Evolutionary conservation across 495 filamentous ascomycete genomes (phyloP), one percentile per base, ranked within the genome.

Genomic region (Astrothelium macrocarpum): DNA sequence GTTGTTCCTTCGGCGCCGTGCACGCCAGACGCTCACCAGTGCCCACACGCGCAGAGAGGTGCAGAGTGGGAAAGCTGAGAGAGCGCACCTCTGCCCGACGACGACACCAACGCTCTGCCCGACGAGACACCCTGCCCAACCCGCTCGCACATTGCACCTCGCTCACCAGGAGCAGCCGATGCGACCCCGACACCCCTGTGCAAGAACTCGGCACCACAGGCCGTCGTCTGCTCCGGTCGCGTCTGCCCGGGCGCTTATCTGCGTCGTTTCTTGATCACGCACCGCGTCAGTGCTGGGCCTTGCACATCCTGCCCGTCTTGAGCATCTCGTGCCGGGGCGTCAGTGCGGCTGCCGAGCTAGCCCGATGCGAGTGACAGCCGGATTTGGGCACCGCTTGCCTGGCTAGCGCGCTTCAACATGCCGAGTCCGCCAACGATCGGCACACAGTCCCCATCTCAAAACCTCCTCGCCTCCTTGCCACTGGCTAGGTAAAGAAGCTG

Each of bases 401-500:
- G 5, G 29, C 49, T 56, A 56, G 49, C 49, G 49, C 49, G 49
- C 49, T 26, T 56, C 49, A 25, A 56, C 23, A 28, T 26, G 29
- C 49, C 49, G 49, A 56, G 23, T 29, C 49, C 25, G 49, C 49
- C 49, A 26, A 56, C 3, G 49, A 56, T 56, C 49, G 49, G 49
- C 49, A 56, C 9, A 56, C 49, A 56, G 16, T n/a, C n/a, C 49
- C 5, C 49, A 56, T 56, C 49, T 56, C 59, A 36, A 32, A 56
- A 43, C 28, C 12, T 36, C 28, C 12, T 43, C 31, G 59, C 59
- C n/a, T 43, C 28, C 28, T n/a, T 32, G 36, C 34, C 7, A 32
- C 25, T 70, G 58, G 69, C 62, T 67, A 63, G 43, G 60, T 62
- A 60, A 71, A 70, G 64, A 71, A 71, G 32, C 25, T 63, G 25